A percentile compares a stretch with the other conserved stretches of the same genome.
Evolutionary conservation across 2,329 filamentous ascomycete genomes (phyloP).

Genomic region (Fusarium multiceps): DNA sequence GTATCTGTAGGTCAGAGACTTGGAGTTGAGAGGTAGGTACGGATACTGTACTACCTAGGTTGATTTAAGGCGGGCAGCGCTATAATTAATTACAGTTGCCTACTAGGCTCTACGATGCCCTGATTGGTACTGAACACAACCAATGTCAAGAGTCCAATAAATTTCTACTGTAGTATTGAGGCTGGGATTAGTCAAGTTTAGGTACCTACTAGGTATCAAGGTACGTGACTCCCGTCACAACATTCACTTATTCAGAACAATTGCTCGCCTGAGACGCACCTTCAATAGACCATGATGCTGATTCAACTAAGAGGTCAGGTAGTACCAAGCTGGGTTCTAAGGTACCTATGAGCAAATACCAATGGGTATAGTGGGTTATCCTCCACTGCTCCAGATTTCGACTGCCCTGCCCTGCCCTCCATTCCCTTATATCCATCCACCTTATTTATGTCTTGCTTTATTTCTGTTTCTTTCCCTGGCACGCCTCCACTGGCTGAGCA

Average conservation of each 20-base stretch:
- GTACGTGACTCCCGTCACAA: neutral
- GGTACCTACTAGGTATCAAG: neutral
- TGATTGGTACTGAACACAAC: neutral
- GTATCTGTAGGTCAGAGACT: no score
- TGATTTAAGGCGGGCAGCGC: neutral
- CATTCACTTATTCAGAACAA: slow-evolving; percentile 32
- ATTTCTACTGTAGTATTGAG: neutral
- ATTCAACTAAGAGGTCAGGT: neutral
- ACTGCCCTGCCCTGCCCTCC: neutral
- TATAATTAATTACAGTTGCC: neutral
- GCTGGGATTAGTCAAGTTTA: slow-evolving; percentile 13
- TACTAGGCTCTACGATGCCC: neutral
- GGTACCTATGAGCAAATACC: neutral
- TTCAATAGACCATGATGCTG: neutral
- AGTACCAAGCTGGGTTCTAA: no score
- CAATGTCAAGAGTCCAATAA: neutral
- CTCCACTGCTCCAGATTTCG: neutral
- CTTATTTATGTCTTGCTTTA: neutral
- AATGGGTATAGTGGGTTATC: neutral
- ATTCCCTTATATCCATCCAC: neutral
- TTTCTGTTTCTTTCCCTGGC: neutral
- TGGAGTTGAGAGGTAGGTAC: no score
- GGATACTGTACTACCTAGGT: neutral
- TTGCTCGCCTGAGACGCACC: slow-evolving; percentile 15
- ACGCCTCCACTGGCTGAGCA: slow-evolving; percentile 3